A percentile compares a stretch with the other conserved stretches of the same genome.
These are phyloP conservation scores for Trametes sanguinea DNA, from an alignment of 768 basidiomycete genomes.

Conservation along the genomic window DNA sequence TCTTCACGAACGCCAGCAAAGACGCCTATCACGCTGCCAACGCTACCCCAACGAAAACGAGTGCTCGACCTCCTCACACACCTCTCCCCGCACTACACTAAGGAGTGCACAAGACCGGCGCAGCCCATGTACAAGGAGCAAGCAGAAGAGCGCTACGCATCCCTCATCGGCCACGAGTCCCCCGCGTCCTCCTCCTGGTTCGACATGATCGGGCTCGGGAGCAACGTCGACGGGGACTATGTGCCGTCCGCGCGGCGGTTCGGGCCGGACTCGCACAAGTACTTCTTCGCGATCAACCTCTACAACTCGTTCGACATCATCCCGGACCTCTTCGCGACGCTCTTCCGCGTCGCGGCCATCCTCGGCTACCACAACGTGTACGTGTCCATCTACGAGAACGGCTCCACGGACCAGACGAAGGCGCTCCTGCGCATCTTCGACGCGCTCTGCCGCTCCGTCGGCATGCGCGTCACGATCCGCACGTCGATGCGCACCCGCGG, in stretches of 20 bases:
- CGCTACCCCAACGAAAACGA: constrained; percentile 78
- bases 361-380: constrained; percentile 98
- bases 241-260: constrained; percentile 36
- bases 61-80: constrained; percentile 86
- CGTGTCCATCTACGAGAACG: constrained; percentile 99
- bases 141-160: constrained; percentile 79
- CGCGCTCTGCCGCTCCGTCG: constrained; percentile 85
- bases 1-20: constrained; percentile 48
- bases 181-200: constrained; percentile 63
- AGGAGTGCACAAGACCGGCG: constrained; percentile 82
- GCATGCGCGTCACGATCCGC: constrained; percentile 90
- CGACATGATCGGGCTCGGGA: constrained; percentile 54
- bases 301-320: constrained; percentile 99
- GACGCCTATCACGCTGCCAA: constrained; percentile 73
- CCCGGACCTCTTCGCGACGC: constrained; percentile 93
- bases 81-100: constrained; percentile 89
- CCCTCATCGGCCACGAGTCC: constrained; percentile 78
- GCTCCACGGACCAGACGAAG: constrained; percentile 98
- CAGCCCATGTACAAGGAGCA: constrained; percentile 88
- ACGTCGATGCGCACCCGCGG: constrained; percentile 92
- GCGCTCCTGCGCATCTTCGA: constrained; percentile 94
- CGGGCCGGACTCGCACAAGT: constrained; percentile 80
- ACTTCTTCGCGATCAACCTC: constrained; percentile 98
- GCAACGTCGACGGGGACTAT: constrained; percentile 42
- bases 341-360: constrained; percentile 90